phyloP scores from a whole-genome alignment of 768 basidiomycete species.

The Vishniacozyma victoriae region DNA sequence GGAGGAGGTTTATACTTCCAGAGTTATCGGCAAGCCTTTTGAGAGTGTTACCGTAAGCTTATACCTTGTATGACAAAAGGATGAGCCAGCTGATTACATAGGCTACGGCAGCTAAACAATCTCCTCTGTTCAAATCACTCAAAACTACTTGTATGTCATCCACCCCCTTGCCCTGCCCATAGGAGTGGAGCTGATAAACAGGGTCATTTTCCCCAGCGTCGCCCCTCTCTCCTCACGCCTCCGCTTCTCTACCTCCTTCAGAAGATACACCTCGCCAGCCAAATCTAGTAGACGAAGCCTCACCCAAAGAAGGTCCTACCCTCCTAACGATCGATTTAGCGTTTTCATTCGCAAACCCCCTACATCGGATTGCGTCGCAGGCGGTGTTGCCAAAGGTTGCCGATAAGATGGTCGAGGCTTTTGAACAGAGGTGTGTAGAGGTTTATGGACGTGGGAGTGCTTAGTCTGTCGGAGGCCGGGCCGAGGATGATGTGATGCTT shows the following conservation, averaged over 20 bases:
- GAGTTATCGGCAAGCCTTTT: slow-evolving; percentile 71
- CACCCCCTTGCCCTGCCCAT: background rate
- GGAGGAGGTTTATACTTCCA: slow-evolving; percentile 78
- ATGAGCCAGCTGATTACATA: slow-evolving; percentile 7
- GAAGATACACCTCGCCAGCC: slow-evolving; percentile 4
- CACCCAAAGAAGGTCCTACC: slow-evolving; percentile 53
- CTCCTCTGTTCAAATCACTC: slow-evolving; percentile 42
- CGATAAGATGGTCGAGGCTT: slow-evolving; percentile 82
- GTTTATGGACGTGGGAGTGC: slow-evolving; percentile 57
- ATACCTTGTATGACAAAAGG: background rate
- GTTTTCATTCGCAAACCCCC: slow-evolving; percentile 79
- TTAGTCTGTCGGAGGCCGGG: too few species aligned
- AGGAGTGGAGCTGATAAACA: slow-evolving; percentile 9
- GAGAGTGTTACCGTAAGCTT: slow-evolving; percentile 69
- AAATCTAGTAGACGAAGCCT: slow-evolving; percentile 9
- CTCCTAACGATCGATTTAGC: slow-evolving; percentile 75
- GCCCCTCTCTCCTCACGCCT: slow-evolving; percentile 49
- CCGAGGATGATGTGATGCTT: too few species aligned
- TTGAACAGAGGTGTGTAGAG: slow-evolving; percentile 72
- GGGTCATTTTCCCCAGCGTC: slow-evolving; percentile 69
- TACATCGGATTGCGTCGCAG: slow-evolving; percentile 75
- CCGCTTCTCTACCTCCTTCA: slow-evolving; percentile 13
- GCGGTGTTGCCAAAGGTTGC: slow-evolving; percentile 83
- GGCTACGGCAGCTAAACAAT: slow-evolving; percentile 39
- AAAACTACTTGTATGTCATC: slow-evolving; percentile 36